A percentile compares a stretch with the other conserved stretches of the same genome.
These are phyloP conservation scores for Cystobasidium tubakii DNA, from an alignment of 768 basidiomycete genomes.

Conservation along the genomic window DNA sequence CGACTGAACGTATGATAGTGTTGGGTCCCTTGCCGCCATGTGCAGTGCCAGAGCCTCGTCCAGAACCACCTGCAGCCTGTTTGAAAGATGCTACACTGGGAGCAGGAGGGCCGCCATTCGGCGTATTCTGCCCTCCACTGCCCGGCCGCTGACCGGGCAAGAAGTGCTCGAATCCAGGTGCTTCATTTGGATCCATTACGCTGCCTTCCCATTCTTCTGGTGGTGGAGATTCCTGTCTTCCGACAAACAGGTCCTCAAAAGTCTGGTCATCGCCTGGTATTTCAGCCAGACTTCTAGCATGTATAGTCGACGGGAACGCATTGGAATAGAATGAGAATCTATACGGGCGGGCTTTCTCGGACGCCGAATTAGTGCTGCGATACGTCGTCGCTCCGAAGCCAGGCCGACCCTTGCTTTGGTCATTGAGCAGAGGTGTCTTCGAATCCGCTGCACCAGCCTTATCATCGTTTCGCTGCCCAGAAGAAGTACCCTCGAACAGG, in stretches of 20 bases:
- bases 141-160: neutral
- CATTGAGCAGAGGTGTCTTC: conserved; percentile 47
- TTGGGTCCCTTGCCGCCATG: neutral
- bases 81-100: conserved; percentile 28
- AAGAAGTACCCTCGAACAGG: conserved; percentile 66
- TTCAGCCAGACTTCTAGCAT: conserved; percentile 84
- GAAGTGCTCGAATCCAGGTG: neutral
- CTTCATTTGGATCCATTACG: neutral
- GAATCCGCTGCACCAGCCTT: conserved; percentile 51
- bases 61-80: neutral
- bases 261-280: conserved; percentile 87
- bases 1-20: conserved; percentile 48
- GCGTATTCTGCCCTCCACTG: conserved; percentile 40
- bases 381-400: conserved; percentile 42
- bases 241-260: conserved; percentile 79
- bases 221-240: conserved; percentile 38
- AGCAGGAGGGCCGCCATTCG: conserved; percentile 20
- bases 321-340: conserved; percentile 99
- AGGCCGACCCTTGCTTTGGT: conserved; percentile 38
- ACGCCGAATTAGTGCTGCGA: conserved; percentile 50
- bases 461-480: conserved; percentile 38
- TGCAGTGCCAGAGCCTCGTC: neutral
- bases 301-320: conserved; percentile 81
- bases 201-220: conserved; percentile 33
- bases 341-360: conserved; percentile 72